These are phyloP conservation scores for Xylaria castorea DNA, from an alignment of 495 filamentous ascomycete species.

Conservation along the genomic window DNA sequence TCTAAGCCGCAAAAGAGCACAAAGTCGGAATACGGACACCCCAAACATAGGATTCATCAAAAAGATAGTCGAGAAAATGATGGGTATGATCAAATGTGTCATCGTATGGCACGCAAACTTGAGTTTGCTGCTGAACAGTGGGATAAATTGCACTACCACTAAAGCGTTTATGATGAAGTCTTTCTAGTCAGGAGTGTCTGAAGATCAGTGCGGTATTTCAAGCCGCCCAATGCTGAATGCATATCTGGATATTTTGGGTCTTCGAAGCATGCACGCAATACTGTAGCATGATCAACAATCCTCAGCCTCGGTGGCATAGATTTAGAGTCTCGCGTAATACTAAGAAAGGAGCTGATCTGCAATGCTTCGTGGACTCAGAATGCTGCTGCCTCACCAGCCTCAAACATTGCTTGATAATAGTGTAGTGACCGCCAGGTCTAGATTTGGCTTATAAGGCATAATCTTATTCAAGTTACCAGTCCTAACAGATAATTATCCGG, in stretches of 20 bases:
- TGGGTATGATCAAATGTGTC: neutral
- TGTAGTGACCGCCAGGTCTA: neutral
- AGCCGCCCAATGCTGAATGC: neutral
- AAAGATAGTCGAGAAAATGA: neutral
- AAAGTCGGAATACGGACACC: neutral
- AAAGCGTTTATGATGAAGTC: neutral
- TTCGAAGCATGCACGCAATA: neutral
- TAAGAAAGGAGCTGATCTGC: neutral
- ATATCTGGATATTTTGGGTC: neutral
- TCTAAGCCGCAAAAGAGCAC: neutral
- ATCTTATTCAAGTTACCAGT: neutral
- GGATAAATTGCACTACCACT: neutral
- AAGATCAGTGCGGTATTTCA: neutral
- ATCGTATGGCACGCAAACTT: neutral
- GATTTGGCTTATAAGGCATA: neutral
- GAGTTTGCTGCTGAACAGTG: neutral
- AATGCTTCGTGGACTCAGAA: neutral
- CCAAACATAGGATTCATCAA: neutral
- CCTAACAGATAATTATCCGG: neutral
- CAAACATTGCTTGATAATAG: neutral
- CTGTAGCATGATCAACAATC: neutral
- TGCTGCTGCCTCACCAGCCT: conserved; percentile 4
- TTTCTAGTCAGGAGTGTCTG: neutral
- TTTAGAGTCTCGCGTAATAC: conserved; percentile 9
- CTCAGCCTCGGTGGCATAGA: conserved; percentile 16